Conservation (phyloP, 2,329 filamentous ascomycete genomes). For the Scytalidium lignicola region DNA sequence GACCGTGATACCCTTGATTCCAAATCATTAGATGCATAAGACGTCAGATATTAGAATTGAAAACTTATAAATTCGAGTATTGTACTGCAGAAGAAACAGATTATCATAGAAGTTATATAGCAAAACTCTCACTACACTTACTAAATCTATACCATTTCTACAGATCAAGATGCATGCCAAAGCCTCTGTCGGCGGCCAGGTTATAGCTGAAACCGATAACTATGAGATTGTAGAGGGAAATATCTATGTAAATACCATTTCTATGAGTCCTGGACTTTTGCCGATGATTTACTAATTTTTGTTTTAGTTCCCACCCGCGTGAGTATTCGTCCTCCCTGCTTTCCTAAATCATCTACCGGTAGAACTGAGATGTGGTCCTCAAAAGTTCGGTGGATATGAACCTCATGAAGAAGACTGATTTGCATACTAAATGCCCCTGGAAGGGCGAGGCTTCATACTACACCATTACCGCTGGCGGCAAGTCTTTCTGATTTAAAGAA, state of each 20-base stretch:
- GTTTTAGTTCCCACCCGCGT: slow-evolving; percentile 31
- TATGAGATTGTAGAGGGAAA: slow-evolving; percentile 45
- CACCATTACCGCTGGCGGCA: slow-evolving; percentile 37
- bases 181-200: slow-evolving; percentile 38
- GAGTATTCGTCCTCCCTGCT: slow-evolving; percentile 11
- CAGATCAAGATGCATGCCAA: slow-evolving; percentile 4
- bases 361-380: slow-evolving; percentile 2
- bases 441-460: slow-evolving; percentile 44
- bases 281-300: slow-evolving; percentile 11
- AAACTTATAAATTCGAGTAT: no score
- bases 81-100: no score
- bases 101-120: neutral
- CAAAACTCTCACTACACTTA: neutral
- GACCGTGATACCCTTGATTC: no score
- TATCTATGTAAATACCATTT: slow-evolving; percentile 35
- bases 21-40: no score
- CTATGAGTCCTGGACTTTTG: slow-evolving; percentile 1
- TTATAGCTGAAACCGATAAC: slow-evolving; percentile 39
- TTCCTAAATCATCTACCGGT: no score
- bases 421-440: slow-evolving; percentile 38
- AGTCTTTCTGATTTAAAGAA: neutral
- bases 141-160: neutral
- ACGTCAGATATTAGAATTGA: no score
- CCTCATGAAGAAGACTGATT: slow-evolving; percentile 35
- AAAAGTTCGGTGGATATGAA: slow-evolving; percentile 32